Percentiles rank a stretch among this genome's conserved stretches.
Conservation (phyloP, 805 yeast genomes). For the Cyberlindnera veronae region DNA sequence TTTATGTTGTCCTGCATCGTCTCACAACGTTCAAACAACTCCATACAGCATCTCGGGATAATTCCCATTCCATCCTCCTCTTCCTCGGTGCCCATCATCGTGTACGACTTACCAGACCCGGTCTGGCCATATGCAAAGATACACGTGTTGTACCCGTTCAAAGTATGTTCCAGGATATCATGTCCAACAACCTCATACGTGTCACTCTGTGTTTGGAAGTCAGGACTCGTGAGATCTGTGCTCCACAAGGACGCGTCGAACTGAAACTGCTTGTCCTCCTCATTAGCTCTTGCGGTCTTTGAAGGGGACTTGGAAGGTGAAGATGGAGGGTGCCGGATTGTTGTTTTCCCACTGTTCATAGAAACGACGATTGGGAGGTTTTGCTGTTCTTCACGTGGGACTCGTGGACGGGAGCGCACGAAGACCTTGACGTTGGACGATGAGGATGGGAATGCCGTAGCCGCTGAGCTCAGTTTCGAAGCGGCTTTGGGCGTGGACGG, state of each 20-base stretch:
- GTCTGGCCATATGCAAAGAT: slow-evolving; percentile 82
- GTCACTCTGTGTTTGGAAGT: slow-evolving; percentile 44
- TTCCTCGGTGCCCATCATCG: slow-evolving; percentile 62
- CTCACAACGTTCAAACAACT: slow-evolving; percentile 44
- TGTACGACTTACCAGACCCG: slow-evolving; percentile 79
- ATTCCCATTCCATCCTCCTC: slow-evolving; percentile 59
- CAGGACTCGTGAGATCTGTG: slow-evolving; percentile 24
- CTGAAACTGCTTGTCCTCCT: slow-evolving; percentile 34
- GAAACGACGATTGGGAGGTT: slow-evolving; percentile 17
- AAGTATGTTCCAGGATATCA: slow-evolving; percentile 56
- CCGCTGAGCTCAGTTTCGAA: background rate
- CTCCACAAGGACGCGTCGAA: slow-evolving; percentile 57
- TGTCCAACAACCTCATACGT: slow-evolving; percentile 56
- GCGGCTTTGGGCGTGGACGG: background rate
- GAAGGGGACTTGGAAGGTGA: slow-evolving; percentile 20
- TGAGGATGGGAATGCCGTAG: background rate
- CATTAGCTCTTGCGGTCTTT: slow-evolving; percentile 2
- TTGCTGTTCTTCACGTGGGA: slow-evolving; percentile 19
- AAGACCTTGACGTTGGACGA: slow-evolving; percentile 40
- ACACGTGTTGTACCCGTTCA: slow-evolving; percentile 71
- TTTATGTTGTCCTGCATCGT: slow-evolving; percentile 32
- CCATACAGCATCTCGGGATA: slow-evolving; percentile 57
- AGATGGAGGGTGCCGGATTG: slow-evolving; percentile 7
- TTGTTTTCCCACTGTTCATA: slow-evolving; percentile 18
- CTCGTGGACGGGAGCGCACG: slow-evolving; percentile 51